A percentile compares a stretch with the other conserved stretches of the same genome.
phyloP scores from a whole-genome alignment of 2,329 filamentous ascomycete genomes.

The Claviceps digitariae region DNA sequence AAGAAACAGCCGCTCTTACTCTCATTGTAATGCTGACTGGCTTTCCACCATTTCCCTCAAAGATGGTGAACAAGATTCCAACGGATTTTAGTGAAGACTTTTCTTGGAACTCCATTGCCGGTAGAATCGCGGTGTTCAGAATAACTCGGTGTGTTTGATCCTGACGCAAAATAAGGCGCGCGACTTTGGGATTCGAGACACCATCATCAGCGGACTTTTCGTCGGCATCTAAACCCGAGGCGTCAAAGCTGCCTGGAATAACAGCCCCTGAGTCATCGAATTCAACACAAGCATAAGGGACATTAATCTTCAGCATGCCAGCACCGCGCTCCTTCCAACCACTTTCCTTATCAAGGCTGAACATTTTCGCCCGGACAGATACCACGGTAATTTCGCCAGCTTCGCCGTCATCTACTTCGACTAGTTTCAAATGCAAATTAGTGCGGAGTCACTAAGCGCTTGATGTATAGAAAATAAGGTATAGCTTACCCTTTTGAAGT shows the following conservation, averaged over 20 bases:
- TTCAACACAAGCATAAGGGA: conserved; percentile 42
- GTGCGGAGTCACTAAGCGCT: background rate
- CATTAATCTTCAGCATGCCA: conserved; percentile 76
- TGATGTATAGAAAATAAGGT: background rate
- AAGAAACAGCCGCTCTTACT: conserved; percentile 29
- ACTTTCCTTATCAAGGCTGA: conserved; percentile 55
- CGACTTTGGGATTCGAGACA: conserved; percentile 29
- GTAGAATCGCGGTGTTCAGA: conserved; percentile 70
- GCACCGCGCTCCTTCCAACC: conserved; percentile 85
- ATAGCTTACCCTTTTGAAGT: conserved; percentile 53
- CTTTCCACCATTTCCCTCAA: conserved; percentile 40
- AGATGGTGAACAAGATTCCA: conserved; percentile 51
- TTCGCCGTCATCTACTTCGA: conserved; percentile 71
- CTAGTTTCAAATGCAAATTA: conserved; percentile 23
- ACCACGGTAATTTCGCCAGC: conserved; percentile 66
- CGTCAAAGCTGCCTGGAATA: conserved; percentile 42
- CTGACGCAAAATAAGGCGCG: conserved; percentile 78
- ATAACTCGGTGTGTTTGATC: conserved; percentile 80
- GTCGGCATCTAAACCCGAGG: conserved; percentile 35
- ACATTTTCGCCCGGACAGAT: conserved; percentile 71
- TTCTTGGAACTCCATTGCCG: conserved; percentile 66
- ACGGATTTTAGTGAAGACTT: conserved; percentile 60
- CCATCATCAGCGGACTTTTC: conserved; percentile 20
- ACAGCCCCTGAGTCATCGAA: conserved; percentile 37
- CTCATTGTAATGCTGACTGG: conserved; percentile 48